Conservation (phyloP, 345 rosid genomes). For the Eucalyptus guilfoylei region DNA sequence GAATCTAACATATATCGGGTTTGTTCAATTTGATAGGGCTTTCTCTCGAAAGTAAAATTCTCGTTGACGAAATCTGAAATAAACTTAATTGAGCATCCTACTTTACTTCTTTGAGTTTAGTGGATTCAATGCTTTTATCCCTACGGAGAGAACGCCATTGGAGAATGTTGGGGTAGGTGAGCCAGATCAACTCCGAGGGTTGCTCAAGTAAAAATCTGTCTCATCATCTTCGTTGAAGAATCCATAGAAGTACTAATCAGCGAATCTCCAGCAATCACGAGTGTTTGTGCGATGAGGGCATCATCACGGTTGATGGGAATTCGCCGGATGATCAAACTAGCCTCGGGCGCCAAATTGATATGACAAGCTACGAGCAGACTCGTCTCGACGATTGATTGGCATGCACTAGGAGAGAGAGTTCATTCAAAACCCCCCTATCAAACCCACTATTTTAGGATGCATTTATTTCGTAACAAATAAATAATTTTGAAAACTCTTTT, state of each 20-base stretch:
- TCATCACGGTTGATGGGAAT: not conserved
- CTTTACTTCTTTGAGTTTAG: not conserved
- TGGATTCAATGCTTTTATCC: not conserved
- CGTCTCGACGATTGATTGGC: not conserved
- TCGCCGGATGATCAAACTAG: not conserved
- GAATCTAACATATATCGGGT: not conserved
- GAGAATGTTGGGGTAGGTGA: not conserved
- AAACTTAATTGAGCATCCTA: not conserved
- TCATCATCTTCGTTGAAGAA: not conserved
- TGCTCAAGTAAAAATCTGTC: not conserved
- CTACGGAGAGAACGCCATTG: not conserved
- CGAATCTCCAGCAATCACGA: not conserved
- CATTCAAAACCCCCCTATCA: not conserved
- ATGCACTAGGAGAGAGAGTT: not conserved
- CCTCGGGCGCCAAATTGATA: not conserved
- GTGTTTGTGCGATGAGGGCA: not conserved
- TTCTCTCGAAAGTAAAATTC: not conserved
- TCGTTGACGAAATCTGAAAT: not conserved
- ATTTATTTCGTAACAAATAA: no score
- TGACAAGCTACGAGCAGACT: rapidly evolving
- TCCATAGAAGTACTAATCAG: not conserved
- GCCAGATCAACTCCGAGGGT: not conserved
- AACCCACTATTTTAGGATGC: not conserved
- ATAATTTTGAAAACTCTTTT: no score
- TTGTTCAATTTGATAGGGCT: not conserved